Conservation (phyloP, 2,329 filamentous ascomycete genomes). For the Claviceps africana region DNA sequence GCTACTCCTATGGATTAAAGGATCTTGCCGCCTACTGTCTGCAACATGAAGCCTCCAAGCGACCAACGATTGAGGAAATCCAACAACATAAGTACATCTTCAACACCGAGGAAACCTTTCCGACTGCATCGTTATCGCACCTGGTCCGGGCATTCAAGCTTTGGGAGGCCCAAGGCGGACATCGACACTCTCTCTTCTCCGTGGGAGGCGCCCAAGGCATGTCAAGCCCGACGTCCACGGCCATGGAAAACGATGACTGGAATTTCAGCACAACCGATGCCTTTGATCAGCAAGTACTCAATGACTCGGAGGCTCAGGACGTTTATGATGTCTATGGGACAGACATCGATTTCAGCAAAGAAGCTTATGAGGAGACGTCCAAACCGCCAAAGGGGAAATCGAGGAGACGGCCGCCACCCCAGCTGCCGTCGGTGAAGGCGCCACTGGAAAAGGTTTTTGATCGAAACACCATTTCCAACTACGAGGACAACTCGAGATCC, state of each 20-base stretch:
- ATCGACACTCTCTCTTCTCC: slow-evolving; percentile 50
- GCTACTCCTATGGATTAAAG: slow-evolving; percentile 55
- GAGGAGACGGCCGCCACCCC: slow-evolving; percentile 43
- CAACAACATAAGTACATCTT: slow-evolving; percentile 56
- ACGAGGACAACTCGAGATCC: slow-evolving; percentile 47
- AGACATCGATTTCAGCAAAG: slow-evolving; percentile 37
- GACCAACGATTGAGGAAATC: slow-evolving; percentile 56
- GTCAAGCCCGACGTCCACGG: slow-evolving; percentile 28
- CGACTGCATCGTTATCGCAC: slow-evolving; percentile 46
- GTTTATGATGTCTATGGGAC: slow-evolving; percentile 48
- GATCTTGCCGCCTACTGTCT: slow-evolving; percentile 62
- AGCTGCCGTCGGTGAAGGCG: slow-evolving; percentile 41
- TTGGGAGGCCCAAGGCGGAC: slow-evolving; percentile 64
- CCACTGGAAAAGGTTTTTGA: slow-evolving; percentile 53
- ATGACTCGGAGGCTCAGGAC: slow-evolving; percentile 39
- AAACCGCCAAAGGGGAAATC: slow-evolving; percentile 38
- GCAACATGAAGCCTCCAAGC: slow-evolving; percentile 50
- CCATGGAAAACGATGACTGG: slow-evolving; percentile 45
- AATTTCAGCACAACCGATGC: slow-evolving; percentile 52
- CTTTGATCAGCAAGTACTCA: slow-evolving; percentile 46
- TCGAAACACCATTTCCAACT: slow-evolving; percentile 49
- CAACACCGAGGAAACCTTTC: slow-evolving; percentile 48
- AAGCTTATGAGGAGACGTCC: slow-evolving; percentile 33
- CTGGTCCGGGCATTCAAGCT: slow-evolving; percentile 59
- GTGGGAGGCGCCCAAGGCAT: slow-evolving; percentile 43